Percentiles rank a stretch among this genome's conserved stretches.
These are phyloP conservation scores for Exophiala viscosa DNA, from an alignment of 2,329 filamentous ascomycete species.

Conservation along the genomic window DNA sequence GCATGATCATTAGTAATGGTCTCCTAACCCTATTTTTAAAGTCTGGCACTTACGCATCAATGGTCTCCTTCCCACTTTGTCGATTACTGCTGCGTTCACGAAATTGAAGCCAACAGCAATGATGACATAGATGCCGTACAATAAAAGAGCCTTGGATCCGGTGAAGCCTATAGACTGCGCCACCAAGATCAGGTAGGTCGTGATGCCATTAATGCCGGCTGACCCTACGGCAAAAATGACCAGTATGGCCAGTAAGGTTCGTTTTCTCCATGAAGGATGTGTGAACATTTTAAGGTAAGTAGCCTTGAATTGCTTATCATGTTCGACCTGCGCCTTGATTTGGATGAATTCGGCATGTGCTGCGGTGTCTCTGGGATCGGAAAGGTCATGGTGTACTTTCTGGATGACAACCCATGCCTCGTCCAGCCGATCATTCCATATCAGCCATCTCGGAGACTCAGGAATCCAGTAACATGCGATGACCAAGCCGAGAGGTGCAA, in stretches of 20 bases:
- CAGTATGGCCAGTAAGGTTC: no score
- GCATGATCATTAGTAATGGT: no score
- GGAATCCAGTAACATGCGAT: constrained; percentile 73
- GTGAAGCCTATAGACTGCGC: not conserved
- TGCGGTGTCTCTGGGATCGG: constrained; percentile 56
- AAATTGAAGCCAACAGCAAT: constrained; percentile 20
- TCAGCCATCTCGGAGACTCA: constrained; percentile 71
- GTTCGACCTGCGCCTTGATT: constrained; percentile 74
- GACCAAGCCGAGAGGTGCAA: constrained; percentile 63
- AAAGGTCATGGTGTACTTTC: constrained; percentile 58
- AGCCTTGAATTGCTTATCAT: constrained; percentile 48
- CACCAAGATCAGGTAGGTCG: no score
- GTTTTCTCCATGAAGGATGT: no score
- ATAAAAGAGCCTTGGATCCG: not conserved
- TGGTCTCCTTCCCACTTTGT: no score
- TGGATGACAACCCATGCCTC: constrained; percentile 64
- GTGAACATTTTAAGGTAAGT: no score
- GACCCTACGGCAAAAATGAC: no score
- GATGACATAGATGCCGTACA: not conserved
- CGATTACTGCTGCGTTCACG: constrained; percentile 18
- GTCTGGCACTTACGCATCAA: no score
- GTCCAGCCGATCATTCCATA: constrained; percentile 63
- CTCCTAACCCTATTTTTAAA: no score
- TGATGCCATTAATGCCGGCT: no score
- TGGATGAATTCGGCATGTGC: constrained; percentile 73